Percentiles rank a stretch among this genome's conserved stretches.
These are phyloP conservation scores for Mucor velutinosus DNA, from an alignment of 371 early-diverging fungal genomes.

Conservation along the genomic window DNA sequence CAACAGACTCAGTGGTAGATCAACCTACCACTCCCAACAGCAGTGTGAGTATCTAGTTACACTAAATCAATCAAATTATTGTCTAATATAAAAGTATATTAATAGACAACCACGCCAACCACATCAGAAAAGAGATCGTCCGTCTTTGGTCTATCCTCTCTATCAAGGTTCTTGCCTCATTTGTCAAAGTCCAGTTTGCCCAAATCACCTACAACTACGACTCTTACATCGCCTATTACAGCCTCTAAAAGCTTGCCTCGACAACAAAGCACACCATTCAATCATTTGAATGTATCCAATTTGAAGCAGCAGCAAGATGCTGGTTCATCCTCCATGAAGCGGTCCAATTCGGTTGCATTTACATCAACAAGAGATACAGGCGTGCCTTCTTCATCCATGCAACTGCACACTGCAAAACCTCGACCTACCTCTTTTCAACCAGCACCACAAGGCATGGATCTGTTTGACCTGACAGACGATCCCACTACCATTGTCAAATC, in stretches of 20 bases:
- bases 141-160: conserved; percentile 6
- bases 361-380: neutral
- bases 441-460: neutral
- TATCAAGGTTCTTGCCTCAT: conserved; percentile 8
- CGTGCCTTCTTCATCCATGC: too few relatives aligned
- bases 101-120: conserved; percentile 2
- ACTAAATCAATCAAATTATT: neutral
- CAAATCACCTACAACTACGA: neutral
- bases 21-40: neutral
- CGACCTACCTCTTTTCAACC: neutral
- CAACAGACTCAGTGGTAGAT: neutral
- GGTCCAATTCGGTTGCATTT: conserved; percentile 1
- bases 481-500: neutral
- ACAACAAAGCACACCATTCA: neutral
- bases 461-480: neutral
- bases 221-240: neutral
- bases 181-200: conserved; percentile 6
- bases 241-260: neutral
- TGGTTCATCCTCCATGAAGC: neutral
- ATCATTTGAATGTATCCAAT: neutral
- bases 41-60: conserved; percentile 6
- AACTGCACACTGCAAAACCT: neutral
- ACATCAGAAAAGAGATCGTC: conserved; percentile 3
- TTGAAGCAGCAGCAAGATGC: neutral
- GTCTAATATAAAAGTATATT: neutral